Evolutionary conservation across 2,329 filamentous ascomycete genomes (phyloP), one percentile per base, ranked within the genome.

Genomic region (Ceratocystis harringtonii): DNA sequence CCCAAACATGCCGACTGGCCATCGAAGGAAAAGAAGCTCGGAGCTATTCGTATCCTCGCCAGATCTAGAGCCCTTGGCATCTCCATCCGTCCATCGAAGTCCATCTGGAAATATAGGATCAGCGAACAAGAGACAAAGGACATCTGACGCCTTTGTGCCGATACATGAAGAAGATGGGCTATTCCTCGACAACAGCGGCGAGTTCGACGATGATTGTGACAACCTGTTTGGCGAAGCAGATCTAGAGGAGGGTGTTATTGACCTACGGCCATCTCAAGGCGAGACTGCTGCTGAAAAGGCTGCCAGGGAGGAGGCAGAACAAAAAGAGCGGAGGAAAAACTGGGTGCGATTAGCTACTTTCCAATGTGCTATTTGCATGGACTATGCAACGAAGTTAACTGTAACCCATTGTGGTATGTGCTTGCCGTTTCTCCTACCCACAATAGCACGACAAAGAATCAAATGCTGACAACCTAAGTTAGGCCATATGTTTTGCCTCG

Each of bases 291-390:
- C 48, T 32, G 65, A 66, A 44, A 58, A 66, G 19, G 55, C 44
- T 15, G 62, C 58, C 2, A 43, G 28, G 19, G 58, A 65, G 22
- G 60, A 62, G 66, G 63, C 48, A 12, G 66, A 75, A 76, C 68
- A 76, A 76, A 10, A 75, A 78, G 64, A 75, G 76, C 62, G 79
- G 81, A 45, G 65, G 65, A 62, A 81, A 79, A 10, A 77, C 36
- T 67, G 74, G 62, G 72, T 78, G 70, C 83, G 81, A 71, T 72
- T 87, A 17, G 76, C 78, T 57, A 75, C 76, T 3, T 84, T 86
- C 61, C 82, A 86, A 72, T 87, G 84, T 68, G 82, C 84, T 55
- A 87, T 87, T 66, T 87, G 84, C 73, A 84, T 87, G 82, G 84
- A 87, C 68, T 78, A 83, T 68, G 80, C 78, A 30, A 80, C 78